Evolutionary conservation across 2,329 filamentous ascomycete genomes (phyloP).

Genomic region (Cordyceps militaris): DNA sequence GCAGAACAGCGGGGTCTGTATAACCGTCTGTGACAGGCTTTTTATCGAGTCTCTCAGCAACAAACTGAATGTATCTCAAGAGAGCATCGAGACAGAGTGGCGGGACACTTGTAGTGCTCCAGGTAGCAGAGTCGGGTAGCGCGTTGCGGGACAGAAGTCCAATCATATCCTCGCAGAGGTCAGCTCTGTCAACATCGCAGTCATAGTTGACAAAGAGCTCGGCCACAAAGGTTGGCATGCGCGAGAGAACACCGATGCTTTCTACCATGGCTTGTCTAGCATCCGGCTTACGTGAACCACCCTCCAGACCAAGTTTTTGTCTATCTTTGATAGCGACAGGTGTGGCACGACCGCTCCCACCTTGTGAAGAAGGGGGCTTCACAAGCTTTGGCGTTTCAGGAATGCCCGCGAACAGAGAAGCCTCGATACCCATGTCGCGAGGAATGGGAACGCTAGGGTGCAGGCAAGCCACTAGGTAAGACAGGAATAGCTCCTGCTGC

Average conservation of each 20-base stretch:
- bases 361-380: conserved; percentile 67
- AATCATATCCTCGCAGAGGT: conserved; percentile 93
- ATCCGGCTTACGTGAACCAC: conserved; percentile 85
- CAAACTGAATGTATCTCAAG: conserved; percentile 83
- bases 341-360: conserved; percentile 74
- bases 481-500: conserved; percentile 92
- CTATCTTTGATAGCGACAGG: conserved; percentile 89
- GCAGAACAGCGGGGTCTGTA: conserved; percentile 57
- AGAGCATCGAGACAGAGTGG: conserved; percentile 90
- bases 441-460: conserved; percentile 94
- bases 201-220: conserved; percentile 98
- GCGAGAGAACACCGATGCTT: conserved; percentile 81
- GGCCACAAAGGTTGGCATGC: conserved; percentile 90
- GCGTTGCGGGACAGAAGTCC: conserved; percentile 89
- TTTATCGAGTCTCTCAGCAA: conserved; percentile 78
- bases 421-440: conserved; percentile 81
- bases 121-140: conserved; percentile 92
- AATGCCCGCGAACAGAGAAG: conserved; percentile 84
- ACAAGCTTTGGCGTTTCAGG: conserved; percentile 84
- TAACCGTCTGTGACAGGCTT: conserved; percentile 56
- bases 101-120: conserved; percentile 97
- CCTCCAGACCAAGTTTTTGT: conserved; percentile 86
- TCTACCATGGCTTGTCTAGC: conserved; percentile 98
- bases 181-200: conserved; percentile 83
- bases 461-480: conserved; percentile 87